phyloP scores from a whole-genome alignment of 305 asterid species.

The Rubia balearica region DNA sequence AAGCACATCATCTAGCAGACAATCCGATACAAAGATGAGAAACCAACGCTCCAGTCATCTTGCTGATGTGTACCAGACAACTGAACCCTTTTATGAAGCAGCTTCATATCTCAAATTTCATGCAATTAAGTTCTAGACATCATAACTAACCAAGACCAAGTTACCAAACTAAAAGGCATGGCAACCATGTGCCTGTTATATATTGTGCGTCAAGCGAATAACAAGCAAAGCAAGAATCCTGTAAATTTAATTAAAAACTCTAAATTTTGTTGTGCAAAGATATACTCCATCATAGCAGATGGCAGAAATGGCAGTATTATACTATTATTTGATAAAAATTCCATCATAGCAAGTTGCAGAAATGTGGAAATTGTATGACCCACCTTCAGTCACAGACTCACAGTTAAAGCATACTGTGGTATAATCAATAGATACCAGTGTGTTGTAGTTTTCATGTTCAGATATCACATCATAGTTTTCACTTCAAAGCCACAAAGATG shows the following conservation, averaged over 20 bases:
- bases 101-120: not conserved
- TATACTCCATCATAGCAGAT: not conserved
- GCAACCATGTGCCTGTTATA: slow-evolving; percentile 3
- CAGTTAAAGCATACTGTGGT: not conserved
- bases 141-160: not conserved
- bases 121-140: not conserved
- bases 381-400: not conserved
- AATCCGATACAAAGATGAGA: too few species aligned
- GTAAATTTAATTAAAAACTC: not conserved
- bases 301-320: too few species aligned
- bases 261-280: not conserved
- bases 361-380: too few species aligned
- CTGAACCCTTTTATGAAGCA: not conserved
- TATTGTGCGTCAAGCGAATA: not conserved
- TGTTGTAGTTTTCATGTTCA: not conserved
- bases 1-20: not conserved
- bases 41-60: not conserved
- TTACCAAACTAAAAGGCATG: not conserved
- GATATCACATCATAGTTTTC: not conserved
- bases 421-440: not conserved
- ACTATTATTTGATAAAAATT: too few species aligned
- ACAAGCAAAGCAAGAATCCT: not conserved
- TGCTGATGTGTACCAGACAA: not conserved
- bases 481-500: not conserved
- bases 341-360: too few species aligned